Evolutionary conservation across 345 rosid genomes (phyloP).

Genomic region (Moringa oleifera): DNA sequence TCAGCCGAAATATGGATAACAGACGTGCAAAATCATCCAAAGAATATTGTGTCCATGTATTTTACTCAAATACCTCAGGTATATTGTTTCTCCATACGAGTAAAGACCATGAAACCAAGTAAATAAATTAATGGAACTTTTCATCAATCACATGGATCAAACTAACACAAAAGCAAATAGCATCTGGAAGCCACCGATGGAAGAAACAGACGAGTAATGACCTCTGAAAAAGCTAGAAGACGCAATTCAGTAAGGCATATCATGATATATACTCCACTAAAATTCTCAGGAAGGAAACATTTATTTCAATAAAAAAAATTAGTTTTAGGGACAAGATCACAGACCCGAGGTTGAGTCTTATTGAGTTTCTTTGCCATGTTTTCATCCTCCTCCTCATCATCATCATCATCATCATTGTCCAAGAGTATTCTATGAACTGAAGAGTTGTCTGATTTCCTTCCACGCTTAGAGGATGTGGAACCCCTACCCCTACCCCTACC

Average conservation of each 20-base stretch:
- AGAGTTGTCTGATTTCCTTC: constrained; percentile 61
- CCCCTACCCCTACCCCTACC: constrained; percentile 71
- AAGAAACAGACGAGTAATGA: not conserved
- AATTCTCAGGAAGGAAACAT: not conserved
- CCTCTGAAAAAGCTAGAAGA: not conserved
- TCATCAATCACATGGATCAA: not conserved
- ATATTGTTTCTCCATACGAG: too few relatives aligned
- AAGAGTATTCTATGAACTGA: constrained; percentile 49
- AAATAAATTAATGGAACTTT: not conserved
- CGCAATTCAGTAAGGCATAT: constrained; percentile 4
- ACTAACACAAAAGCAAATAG: too few relatives aligned
- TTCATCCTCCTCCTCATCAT: constrained; percentile 51
- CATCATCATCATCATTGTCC: constrained; percentile 63
- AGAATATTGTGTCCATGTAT: too few relatives aligned
- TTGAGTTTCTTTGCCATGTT: constrained; percentile 40
- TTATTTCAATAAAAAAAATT: not conserved
- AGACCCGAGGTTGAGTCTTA: constrained; percentile 67
- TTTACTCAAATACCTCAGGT: not conserved
- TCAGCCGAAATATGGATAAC: too few relatives aligned
- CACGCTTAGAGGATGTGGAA: constrained; percentile 67
- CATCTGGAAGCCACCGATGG: not conserved
- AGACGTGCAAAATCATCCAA: too few relatives aligned
- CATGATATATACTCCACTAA: not conserved
- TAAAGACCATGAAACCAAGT: not conserved
- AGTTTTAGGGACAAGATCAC: constrained; percentile 15